phyloP scores from a whole-genome alignment of 2,329 filamentous ascomycete genomes.

The Penicillium sp. region DNA sequence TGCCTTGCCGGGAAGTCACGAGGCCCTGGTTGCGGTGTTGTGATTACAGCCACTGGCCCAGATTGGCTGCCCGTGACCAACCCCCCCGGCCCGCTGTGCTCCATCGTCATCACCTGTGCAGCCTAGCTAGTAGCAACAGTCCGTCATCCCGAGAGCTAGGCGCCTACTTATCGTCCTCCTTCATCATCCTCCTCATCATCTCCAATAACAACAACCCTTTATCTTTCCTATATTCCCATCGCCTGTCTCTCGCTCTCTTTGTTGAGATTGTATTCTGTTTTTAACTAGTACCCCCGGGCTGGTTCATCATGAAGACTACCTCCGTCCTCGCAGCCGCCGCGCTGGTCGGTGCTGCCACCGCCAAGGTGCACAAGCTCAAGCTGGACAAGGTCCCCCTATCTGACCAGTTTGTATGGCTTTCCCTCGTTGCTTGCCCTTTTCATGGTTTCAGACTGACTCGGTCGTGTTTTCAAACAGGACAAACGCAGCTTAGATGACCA shows the following conservation, averaged over 20 bases:
- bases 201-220: conserved; percentile 7
- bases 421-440: background rate
- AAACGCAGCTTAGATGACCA: conserved; percentile 76
- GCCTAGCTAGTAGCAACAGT: conserved; percentile 20
- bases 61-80: conserved; percentile 4
- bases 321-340: conserved; percentile 72
- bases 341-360: conserved; percentile 78
- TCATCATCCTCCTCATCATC: conserved; percentile 15
- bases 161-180: conserved; percentile 13
- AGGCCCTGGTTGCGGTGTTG: background rate
- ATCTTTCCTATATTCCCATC: background rate
- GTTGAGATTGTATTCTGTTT: conserved; percentile 1
- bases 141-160: conserved; percentile 27
- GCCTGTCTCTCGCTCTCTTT: background rate
- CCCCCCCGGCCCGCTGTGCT: conserved; percentile 2
- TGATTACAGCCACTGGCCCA: background rate
- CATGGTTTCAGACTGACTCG: conserved; percentile 1
- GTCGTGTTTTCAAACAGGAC: conserved; percentile 51
- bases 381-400: conserved; percentile 91
- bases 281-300: conserved; percentile 11
- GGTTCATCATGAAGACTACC: conserved; percentile 72
- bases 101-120: conserved; percentile 21
- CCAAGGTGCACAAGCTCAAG: conserved; percentile 92
- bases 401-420: conserved; percentile 76
- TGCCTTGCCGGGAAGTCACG: background rate